Evolutionary conservation across 208 protist species (phyloP), one percentile per base, ranked within the genome.

Genomic region (Vickermania ingenoplastis): DNA sequence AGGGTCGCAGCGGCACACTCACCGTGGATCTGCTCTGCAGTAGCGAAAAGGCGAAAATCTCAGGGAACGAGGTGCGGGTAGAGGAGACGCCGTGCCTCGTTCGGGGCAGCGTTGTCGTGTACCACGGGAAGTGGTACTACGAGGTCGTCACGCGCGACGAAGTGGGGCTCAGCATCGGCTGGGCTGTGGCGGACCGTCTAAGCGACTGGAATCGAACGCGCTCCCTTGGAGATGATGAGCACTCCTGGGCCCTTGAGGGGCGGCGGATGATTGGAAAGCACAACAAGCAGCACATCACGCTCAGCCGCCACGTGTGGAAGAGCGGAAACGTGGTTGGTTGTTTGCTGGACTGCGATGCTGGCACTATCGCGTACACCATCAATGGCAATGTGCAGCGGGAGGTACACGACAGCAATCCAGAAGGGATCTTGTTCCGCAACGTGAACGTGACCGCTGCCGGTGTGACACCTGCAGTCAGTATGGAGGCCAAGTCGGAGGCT

Each of bases 241-340:
- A 71, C 41, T 93, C 87, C 48, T 96, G 91, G 91, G 72, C 78
- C 11, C 48, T 94, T 5, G 91, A 96, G 31, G 77, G 79, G n/a
- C 63, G 69, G 3, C 77, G 84, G 57, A 84, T 91, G 72, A 73
- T 86, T 3, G 81, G 77, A 27, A 69, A 81, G 30, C 81, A 91
- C 68, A 79, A 77, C 64, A 71, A 69, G 13, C 73, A 78, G 31
- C 79, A 92, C 36, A 53, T 70, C n/a, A 88, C 69, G 55, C 55
- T 89, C 1, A 56, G 73, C 2, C 69, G 72, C 22, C 77, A 72
- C 2, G 28, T 60, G 27, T 94, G 87, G 88, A 80, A 74, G 59
- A 82, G 86, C 31, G 86, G 87, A 21, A 87, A 96, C 49, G 78
- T 96, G 1, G 61, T 96, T 1, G 91, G 91, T 7, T 96, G 91